Conservation (phyloP, 371 early-diverging fungal genomes). For the Mortierella sp. region DNA sequence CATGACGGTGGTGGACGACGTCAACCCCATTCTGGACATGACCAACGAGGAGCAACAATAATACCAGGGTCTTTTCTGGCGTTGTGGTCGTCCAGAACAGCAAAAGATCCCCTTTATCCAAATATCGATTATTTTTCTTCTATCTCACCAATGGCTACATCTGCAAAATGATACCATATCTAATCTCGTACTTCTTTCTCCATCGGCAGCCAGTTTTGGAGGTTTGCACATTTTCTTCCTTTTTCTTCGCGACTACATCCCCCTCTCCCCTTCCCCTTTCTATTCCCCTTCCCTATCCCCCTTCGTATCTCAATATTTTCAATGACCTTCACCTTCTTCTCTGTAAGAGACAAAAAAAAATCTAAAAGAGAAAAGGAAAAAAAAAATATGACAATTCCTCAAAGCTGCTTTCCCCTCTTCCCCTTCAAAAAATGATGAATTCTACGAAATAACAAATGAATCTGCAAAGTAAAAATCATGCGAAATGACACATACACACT, state of each 20-base stretch:
- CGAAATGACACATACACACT: no score
- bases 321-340: background rate
- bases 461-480: background rate
- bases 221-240: background rate
- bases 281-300: background rate
- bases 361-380: slow-evolving; percentile 19
- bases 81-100: background rate
- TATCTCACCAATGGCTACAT: slow-evolving; percentile 7
- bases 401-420: background rate
- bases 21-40: slow-evolving; percentile 84
- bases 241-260: background rate
- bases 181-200: background rate
- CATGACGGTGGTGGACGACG: slow-evolving; percentile 89
- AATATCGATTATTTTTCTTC: slow-evolving; percentile 14
- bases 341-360: slow-evolving; percentile 18
- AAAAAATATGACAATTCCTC: background rate
- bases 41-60: slow-evolving; percentile 55
- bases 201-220: background rate
- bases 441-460: background rate
- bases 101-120: slow-evolving; percentile 5
- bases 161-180: slow-evolving; percentile 1
- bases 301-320: background rate
- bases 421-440: background rate
- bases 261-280: background rate
- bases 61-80: slow-evolving; percentile 30